phyloP scores from a whole-genome alignment of 192 early-diverging fungal genomes.

The Backusella parvicylindrica region DNA sequence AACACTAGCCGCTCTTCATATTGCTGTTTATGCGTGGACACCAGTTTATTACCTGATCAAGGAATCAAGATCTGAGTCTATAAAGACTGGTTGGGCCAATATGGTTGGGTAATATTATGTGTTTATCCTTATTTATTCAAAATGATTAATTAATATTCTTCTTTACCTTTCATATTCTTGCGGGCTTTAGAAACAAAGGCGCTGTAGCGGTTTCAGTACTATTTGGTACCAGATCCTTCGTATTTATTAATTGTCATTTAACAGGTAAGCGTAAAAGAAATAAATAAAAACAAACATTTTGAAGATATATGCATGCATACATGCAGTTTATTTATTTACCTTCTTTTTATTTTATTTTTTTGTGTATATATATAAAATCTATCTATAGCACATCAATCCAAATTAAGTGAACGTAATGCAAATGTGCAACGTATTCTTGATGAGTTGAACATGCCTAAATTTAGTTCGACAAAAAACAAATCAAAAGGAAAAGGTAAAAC shows the following conservation, averaged over 20 bases:
- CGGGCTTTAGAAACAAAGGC: slow-evolving; percentile 41
- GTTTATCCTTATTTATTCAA: neutral
- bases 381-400: slow-evolving; percentile 40
- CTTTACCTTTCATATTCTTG: neutral
- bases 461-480: slow-evolving; percentile 17
- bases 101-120: slow-evolving; percentile 27
- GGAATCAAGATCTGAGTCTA: slow-evolving; percentile 17
- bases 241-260: slow-evolving; percentile 52
- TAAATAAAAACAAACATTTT: neutral
- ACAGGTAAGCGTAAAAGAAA: slow-evolving; percentile 29
- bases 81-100: slow-evolving; percentile 34
- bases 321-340: neutral
- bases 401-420: slow-evolving; percentile 30
- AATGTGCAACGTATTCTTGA: slow-evolving; percentile 45
- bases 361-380: neutral
- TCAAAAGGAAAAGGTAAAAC: slow-evolving; percentile 29
- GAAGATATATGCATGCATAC: neutral
- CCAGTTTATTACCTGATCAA: slow-evolving; percentile 38
- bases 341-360: neutral
- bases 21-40: slow-evolving; percentile 46
- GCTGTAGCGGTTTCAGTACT: slow-evolving; percentile 47
- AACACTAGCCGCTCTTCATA: slow-evolving; percentile 51
- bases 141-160: neutral
- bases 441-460: slow-evolving; percentile 47
- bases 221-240: slow-evolving; percentile 41